A percentile compares a stretch with the other conserved stretches of the same genome.
phyloP scores from a whole-genome alignment of 192 early-diverging fungal genomes.

The Entomortierella chlamydospora region DNA sequence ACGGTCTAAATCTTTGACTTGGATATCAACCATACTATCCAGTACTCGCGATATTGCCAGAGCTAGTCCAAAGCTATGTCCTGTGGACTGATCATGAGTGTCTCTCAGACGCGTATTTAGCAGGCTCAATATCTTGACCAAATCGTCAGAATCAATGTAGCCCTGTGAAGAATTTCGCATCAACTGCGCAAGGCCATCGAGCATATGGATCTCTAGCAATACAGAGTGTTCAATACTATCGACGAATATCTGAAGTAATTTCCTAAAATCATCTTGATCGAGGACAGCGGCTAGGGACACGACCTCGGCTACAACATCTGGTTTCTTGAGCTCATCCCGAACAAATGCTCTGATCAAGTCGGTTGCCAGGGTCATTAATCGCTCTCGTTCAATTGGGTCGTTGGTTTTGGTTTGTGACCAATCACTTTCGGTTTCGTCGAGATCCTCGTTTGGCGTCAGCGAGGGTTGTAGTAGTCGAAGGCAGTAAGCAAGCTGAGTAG shows the following conservation, averaged over 20 bases:
- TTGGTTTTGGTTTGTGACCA: background rate
- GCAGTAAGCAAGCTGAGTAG: background rate
- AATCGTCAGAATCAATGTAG: background rate
- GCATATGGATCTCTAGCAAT: background rate
- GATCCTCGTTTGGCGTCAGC: background rate
- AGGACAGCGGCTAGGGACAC: background rate
- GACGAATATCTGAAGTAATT: background rate
- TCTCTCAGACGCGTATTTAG: background rate
- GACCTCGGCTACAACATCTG: background rate
- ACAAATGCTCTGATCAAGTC: background rate
- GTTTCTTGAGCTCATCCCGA: background rate
- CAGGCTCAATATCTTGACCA: background rate
- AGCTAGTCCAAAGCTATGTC: background rate
- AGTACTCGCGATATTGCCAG: background rate
- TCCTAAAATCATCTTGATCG: background rate
- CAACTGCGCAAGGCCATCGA: background rate
- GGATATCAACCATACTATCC: background rate
- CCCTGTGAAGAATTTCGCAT: background rate
- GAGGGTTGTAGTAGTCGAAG: background rate
- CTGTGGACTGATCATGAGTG: background rate
- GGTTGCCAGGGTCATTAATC: background rate
- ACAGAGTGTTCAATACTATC: background rate
- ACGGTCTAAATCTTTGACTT: background rate
- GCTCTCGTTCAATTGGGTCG: background rate
- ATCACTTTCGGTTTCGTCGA: background rate